Conservation (phyloP, 2,329 filamentous ascomycete genomes). For the Sclerotinia nivalis region DNA sequence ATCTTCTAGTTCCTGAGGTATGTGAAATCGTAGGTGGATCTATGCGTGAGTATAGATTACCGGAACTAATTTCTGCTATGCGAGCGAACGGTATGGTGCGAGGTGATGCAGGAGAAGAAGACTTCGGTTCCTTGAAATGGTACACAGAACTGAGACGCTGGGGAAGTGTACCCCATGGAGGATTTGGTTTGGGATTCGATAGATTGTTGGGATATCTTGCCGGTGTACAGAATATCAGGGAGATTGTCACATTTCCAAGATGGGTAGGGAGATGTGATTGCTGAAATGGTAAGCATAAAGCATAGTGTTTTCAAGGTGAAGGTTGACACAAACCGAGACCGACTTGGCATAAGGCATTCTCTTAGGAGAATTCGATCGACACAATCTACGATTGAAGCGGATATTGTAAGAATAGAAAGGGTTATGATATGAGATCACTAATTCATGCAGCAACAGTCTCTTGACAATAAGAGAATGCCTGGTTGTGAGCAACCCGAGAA, state of each 20-base stretch:
- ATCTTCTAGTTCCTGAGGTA: slow-evolving; percentile 67
- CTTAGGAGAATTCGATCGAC: background rate
- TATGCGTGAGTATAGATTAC: slow-evolving; percentile 66
- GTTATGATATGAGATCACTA: slow-evolving; percentile 1
- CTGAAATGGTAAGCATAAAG: slow-evolving; percentile 28
- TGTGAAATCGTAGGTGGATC: slow-evolving; percentile 71
- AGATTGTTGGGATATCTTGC: slow-evolving; percentile 66
- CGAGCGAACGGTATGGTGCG: slow-evolving; percentile 53
- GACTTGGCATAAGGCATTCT: background rate
- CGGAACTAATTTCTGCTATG: slow-evolving; percentile 61
- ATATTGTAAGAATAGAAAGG: background rate
- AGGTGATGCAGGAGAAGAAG: slow-evolving; percentile 39
- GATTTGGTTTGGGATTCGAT: slow-evolving; percentile 73
- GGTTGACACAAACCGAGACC: background rate
- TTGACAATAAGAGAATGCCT: background rate
- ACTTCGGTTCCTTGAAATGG: slow-evolving; percentile 59
- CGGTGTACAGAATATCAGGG: slow-evolving; percentile 65
- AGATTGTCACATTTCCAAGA: slow-evolving; percentile 68
- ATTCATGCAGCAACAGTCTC: slow-evolving; percentile 6
- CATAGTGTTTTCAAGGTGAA: background rate
- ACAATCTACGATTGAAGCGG: background rate
- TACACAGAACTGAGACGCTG: slow-evolving; percentile 69
- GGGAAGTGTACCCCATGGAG: slow-evolving; percentile 70
- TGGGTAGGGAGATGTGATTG: slow-evolving; percentile 48
- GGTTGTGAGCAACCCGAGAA: background rate